Evolutionary conservation across 1,139 yeast species (phyloP).

Genomic region (Suhomyces bribrorum): DNA sequence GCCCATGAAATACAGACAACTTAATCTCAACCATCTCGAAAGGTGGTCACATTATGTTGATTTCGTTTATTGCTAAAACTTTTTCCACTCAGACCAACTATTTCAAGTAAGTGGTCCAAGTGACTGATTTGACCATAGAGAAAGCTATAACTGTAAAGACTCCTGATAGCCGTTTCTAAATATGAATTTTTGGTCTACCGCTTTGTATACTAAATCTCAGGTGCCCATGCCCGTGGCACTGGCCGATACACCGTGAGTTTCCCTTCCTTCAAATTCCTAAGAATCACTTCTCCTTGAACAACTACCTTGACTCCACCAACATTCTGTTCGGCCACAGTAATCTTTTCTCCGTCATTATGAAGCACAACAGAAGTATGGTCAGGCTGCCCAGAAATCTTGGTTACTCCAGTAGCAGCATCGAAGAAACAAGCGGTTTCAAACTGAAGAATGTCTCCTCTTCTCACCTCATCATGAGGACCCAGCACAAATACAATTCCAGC

Average conservation of each 20-base stretch:
- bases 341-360: conserved; percentile 29
- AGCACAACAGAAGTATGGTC: conserved; percentile 67
- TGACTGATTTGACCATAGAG: too few species aligned
- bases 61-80: too few species aligned
- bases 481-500: conserved; percentile 20
- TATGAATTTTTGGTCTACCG: neutral
- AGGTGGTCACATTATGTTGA: too few species aligned
- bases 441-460: conserved; percentile 47
- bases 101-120: too few species aligned
- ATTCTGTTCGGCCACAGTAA: conserved; percentile 63
- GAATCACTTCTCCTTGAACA: conserved; percentile 42
- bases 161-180: too few species aligned
- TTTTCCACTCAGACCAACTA: too few species aligned
- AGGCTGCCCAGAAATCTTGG: conserved; percentile 54
- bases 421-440: conserved; percentile 46
- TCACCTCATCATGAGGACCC: conserved; percentile 36
- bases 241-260: conserved; percentile 56
- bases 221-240: conserved; percentile 56
- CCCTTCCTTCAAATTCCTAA: conserved; percentile 50
- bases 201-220: conserved; percentile 25
- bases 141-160: too few species aligned
- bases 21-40: too few species aligned
- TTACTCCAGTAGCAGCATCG: conserved; percentile 27
- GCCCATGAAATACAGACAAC: too few species aligned
- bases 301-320: conserved; percentile 54